A percentile compares a stretch with the other conserved stretches of the same genome.
These are phyloP conservation scores for Mortierella sp. DNA, from an alignment of 371 early-diverging fungal genomes.

Conservation along the genomic window DNA sequence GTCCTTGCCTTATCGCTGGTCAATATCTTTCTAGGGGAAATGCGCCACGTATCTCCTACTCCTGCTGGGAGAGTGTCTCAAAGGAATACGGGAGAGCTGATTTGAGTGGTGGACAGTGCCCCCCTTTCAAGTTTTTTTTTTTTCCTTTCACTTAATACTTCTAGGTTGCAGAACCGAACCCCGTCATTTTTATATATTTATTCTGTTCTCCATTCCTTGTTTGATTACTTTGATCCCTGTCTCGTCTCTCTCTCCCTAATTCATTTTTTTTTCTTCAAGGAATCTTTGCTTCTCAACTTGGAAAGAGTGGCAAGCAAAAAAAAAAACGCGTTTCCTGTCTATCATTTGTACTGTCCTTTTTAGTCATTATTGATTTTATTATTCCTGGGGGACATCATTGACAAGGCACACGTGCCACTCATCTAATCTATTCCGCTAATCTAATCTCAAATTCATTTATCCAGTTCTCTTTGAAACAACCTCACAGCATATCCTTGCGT, in stretches of 20 bases:
- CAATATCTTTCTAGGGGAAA: background rate
- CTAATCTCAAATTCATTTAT: background rate
- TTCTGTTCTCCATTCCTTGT: background rate
- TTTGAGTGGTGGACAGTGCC: background rate
- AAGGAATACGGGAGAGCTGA: constrained; percentile 5
- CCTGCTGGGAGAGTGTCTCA: background rate
- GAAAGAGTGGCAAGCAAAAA: background rate
- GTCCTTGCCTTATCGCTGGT: background rate
- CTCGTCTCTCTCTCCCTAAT: background rate
- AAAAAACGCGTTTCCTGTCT: background rate
- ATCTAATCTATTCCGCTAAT: background rate
- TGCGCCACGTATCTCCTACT: background rate
- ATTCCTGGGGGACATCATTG: background rate
- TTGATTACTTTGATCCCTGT: constrained; percentile 2
- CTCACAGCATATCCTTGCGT: background rate
- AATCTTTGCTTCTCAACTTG: background rate
- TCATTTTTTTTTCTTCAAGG: background rate
- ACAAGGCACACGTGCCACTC: background rate
- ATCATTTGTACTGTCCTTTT: no score
- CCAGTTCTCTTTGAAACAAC: background rate
- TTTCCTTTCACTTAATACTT: background rate
- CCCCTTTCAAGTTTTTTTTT: constrained; percentile 4
- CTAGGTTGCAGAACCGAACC: background rate
- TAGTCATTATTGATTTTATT: background rate
- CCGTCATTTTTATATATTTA: constrained; percentile 12